Evolutionary conservation across 2,329 filamentous ascomycete species (phyloP).

Genomic region (Sporothrix humicola): DNA sequence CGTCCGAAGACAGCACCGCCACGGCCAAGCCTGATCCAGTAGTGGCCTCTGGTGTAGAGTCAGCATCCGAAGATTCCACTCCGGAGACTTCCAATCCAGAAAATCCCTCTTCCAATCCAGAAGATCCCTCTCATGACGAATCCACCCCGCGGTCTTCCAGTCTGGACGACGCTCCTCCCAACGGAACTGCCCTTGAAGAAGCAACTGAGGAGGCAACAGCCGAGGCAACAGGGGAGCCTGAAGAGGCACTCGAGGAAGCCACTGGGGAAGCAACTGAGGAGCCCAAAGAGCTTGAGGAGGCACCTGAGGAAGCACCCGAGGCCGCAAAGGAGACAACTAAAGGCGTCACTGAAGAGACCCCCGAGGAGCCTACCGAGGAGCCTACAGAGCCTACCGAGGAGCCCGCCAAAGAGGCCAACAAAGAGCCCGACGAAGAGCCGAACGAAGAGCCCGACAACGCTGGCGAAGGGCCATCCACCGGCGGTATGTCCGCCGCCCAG

Average conservation of each 20-base stretch:
- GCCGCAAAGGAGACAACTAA: neutral
- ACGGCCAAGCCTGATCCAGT: no score
- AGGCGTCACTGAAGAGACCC: neutral
- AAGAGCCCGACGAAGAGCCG: neutral
- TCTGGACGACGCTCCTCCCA: conserved; percentile 62
- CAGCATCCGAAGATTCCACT: no score
- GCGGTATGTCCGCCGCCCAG: no score
- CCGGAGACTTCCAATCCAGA: neutral
- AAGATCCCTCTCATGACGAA: conserved; percentile 42
- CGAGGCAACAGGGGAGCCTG: conserved; percentile 46
- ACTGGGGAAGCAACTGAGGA: neutral
- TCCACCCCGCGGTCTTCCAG: no score
- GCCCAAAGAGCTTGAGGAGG: neutral
- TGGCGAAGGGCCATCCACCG: neutral
- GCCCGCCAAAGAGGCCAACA: neutral
- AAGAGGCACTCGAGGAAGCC: neutral
- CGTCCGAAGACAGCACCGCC: no score
- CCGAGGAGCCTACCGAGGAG: neutral
- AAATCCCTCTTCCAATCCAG: neutral
- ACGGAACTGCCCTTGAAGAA: conserved; percentile 64
- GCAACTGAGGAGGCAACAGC: neutral
- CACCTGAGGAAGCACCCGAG: neutral
- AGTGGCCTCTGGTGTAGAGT: no score
- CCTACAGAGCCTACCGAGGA: neutral
- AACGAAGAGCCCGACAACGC: neutral